Evolutionary conservation across 106 monocot genomes (phyloP).

Genomic region (Phalaenopsis equestris): DNA sequence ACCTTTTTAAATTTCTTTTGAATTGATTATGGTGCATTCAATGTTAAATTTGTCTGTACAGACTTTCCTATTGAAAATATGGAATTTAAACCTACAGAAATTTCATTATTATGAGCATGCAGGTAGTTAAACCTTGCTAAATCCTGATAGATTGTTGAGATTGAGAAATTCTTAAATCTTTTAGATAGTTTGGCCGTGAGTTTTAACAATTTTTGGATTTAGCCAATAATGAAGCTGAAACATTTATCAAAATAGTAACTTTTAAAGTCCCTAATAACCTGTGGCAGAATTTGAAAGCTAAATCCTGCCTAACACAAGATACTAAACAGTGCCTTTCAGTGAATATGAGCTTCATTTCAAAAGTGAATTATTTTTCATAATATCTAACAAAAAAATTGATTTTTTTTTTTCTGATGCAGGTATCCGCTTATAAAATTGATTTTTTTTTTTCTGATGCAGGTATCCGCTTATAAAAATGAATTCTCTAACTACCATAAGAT

Average conservation of each 20-base stretch:
- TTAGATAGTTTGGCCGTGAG: no score
- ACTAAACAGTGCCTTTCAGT: neutral
- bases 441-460: constrained; percentile 3
- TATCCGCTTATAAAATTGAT: neutral
- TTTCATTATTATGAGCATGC: neutral
- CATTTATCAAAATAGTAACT: no score
- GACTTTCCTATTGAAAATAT: neutral
- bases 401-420: neutral
- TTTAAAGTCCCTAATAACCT: no score
- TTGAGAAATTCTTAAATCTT: no score
- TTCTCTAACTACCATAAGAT: constrained; percentile 3
- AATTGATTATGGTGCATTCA: neutral
- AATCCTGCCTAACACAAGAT: no score
- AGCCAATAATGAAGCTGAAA: no score
- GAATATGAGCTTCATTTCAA: neutral
- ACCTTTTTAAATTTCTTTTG: neutral
- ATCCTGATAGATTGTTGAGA: neutral
- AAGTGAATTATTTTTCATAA: neutral
- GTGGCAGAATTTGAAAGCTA: no score
- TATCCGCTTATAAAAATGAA: neutral
- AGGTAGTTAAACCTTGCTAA: neutral
- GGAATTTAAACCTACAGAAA: neutral
- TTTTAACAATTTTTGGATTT: no score
- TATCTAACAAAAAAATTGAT: neutral
- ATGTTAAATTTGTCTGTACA: neutral